Percentiles rank a stretch among this genome's conserved stretches.
Evolutionary conservation across 2,329 filamentous ascomycete genomes (phyloP).

Genomic region (Bipolaris victoriae): DNA sequence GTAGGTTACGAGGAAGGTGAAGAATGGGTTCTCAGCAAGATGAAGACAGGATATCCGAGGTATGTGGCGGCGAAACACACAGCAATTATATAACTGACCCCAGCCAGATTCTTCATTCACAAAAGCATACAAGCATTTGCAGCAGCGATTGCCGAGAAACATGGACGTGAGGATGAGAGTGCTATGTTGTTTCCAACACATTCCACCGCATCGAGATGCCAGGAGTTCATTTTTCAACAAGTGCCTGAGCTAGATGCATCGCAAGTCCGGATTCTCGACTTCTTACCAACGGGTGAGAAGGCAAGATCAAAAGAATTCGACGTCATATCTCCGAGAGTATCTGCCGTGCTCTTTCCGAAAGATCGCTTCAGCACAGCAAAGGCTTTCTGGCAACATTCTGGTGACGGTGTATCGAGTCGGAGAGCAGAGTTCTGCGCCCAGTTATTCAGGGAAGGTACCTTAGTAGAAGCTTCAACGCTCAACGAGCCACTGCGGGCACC

Average conservation of each 20-base stretch:
- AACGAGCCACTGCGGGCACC: constrained; percentile 50
- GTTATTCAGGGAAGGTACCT: constrained; percentile 72
- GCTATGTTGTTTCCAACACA: constrained; percentile 85
- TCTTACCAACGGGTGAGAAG: constrained; percentile 66
- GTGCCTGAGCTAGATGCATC: constrained; percentile 59
- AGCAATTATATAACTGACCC: constrained; percentile 16
- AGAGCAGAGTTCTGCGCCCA: constrained; percentile 87
- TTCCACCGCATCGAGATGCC: constrained; percentile 72
- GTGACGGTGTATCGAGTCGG: constrained; percentile 89
- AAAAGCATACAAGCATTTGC: constrained; percentile 78
- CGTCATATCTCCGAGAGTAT: constrained; percentile 54
- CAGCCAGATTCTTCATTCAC: constrained; percentile 84
- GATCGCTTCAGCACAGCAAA: constrained; percentile 77
- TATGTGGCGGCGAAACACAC: constrained; percentile 45
- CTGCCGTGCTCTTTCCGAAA: constrained; percentile 70
- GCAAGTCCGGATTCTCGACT: constrained; percentile 64
- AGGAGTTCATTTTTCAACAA: constrained; percentile 71
- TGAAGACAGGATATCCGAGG: constrained; percentile 92
- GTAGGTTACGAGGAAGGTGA: constrained; percentile 94
- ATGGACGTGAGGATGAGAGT: constrained; percentile 67
- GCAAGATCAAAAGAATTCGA: constrained; percentile 54
- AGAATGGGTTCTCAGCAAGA: constrained; percentile 79
- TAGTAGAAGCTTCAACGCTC: constrained; percentile 58
- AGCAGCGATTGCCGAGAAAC: constrained; percentile 66
- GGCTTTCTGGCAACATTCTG: constrained; percentile 95